phyloP scores from a whole-genome alignment of 495 filamentous ascomycete species.

The Hyaloscypha finlandica region DNA sequence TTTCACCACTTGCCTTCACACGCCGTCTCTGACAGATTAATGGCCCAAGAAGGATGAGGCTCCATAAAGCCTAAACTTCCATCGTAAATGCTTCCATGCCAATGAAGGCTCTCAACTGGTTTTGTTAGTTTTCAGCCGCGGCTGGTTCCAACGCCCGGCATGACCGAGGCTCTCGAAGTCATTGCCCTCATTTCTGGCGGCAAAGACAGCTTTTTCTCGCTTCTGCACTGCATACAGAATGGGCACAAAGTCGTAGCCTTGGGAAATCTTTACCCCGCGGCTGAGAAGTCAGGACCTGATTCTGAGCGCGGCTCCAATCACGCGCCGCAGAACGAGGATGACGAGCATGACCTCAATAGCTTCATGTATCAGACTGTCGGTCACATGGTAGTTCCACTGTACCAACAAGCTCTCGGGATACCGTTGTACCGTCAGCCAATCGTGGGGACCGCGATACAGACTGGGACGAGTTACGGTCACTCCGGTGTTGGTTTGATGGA shows the following conservation, averaged over 20 bases:
- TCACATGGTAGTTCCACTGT: slow-evolving; percentile 83
- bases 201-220: slow-evolving; percentile 93
- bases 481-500: not conserved
- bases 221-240: slow-evolving; percentile 85
- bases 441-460: slow-evolving; percentile 29
- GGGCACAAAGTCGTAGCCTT: slow-evolving; percentile 86
- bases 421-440: slow-evolving; percentile 52
- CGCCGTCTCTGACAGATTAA: not conserved
- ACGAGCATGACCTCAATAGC: slow-evolving; percentile 79
- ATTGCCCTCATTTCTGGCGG: slow-evolving; percentile 94
- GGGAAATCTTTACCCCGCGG: slow-evolving; percentile 79
- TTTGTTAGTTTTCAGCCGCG: slow-evolving; percentile 1
- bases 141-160: slow-evolving; percentile 10
- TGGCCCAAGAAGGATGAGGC: not conserved
- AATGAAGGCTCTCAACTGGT: not conserved
- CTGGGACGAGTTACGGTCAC: slow-evolving; percentile 26
- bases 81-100: not conserved
- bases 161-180: slow-evolving; percentile 63
- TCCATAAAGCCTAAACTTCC: not conserved
- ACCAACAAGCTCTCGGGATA: slow-evolving; percentile 66
- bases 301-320: not conserved
- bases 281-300: not conserved
- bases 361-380: slow-evolving; percentile 99
- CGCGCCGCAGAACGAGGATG: slow-evolving; percentile 24
- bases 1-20: not conserved